Evolutionary conservation across 1,139 yeast species (phyloP).

Genomic region (Taphrina wiesneri): DNA sequence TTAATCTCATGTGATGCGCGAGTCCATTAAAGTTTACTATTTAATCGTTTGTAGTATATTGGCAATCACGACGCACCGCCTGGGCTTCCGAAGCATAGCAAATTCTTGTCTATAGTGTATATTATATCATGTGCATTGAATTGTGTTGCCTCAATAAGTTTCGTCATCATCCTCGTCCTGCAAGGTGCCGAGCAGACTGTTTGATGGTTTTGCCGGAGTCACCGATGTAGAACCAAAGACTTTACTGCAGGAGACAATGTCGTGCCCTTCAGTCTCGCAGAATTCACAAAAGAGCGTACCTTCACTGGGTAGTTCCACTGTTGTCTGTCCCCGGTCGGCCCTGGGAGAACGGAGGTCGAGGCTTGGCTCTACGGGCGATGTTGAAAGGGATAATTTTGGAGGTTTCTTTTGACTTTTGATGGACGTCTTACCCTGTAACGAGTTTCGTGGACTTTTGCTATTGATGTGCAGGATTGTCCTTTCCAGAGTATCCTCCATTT

Average conservation of each 20-base stretch:
- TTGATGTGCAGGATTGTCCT: constrained; percentile 10
- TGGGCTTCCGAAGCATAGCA: not conserved
- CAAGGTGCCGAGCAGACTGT: not conserved
- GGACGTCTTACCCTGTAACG: not conserved
- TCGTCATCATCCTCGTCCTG: constrained; percentile 11
- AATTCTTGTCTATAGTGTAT: no score
- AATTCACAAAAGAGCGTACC: constrained; percentile 18
- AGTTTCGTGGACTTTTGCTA: not conserved
- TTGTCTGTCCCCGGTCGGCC: not conserved
- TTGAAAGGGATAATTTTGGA: not conserved
- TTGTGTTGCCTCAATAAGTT: not conserved
- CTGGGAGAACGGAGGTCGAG: constrained; percentile 27
- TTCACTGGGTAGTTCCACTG: constrained; percentile 7
- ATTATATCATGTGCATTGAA: no score
- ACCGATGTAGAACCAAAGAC: constrained; percentile 16
- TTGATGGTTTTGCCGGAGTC: constrained; percentile 1
- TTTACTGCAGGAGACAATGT: constrained; percentile 17
- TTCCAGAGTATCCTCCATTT: constrained; percentile 18
- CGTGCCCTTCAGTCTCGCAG: constrained; percentile 25
- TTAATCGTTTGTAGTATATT: not conserved
- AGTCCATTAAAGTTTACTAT: not conserved
- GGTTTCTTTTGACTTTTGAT: not conserved
- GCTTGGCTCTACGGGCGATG: not conserved
- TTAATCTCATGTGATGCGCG: constrained; percentile 8
- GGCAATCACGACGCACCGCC: not conserved